Percentiles rank a stretch among this genome's conserved stretches.
These are phyloP conservation scores for Dunaliella sp. DNA, from an alignment of 139 green algal genomes.

Conservation along the genomic window DNA sequence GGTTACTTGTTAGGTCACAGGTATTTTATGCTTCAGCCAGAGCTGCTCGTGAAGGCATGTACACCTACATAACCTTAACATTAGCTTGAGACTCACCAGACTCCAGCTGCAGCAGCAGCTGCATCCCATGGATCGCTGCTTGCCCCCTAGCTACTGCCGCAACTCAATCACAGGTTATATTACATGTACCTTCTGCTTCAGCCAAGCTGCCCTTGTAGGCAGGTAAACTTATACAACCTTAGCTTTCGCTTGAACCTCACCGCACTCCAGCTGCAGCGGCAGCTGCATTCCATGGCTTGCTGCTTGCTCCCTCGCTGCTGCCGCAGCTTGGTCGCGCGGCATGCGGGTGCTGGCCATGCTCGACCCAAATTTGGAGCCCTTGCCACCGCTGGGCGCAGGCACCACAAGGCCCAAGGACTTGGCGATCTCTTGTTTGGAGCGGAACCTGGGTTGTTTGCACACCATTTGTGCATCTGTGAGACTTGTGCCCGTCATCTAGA, in stretches of 20 bases:
- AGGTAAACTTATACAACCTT: too few relatives aligned
- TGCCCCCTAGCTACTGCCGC: neutral
- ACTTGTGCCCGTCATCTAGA: too few relatives aligned
- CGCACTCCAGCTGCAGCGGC: neutral
- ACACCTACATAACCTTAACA: too few relatives aligned
- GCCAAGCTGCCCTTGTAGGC: too few relatives aligned
- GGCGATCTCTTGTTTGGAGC: neutral
- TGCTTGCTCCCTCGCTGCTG: neutral
- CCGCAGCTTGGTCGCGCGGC: neutral
- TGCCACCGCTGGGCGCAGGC: conserved; percentile 1
- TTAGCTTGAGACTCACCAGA: too few relatives aligned
- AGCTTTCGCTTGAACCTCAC: too few relatives aligned
- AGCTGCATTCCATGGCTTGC: neutral
- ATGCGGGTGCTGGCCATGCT: neutral
- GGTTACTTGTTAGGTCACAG: too few relatives aligned
- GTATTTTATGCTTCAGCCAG: too few relatives aligned
- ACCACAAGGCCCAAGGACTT: neutral
- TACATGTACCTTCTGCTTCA: too few relatives aligned
- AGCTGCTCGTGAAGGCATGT: too few relatives aligned
- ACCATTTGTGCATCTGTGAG: neutral
- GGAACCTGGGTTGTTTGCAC: conserved; percentile 2
- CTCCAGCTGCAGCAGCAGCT: neutral
- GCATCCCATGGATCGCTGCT: neutral
- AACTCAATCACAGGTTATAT: too few relatives aligned
- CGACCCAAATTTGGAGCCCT: neutral